phyloP scores from a whole-genome alignment of 2,329 filamentous ascomycete genomes.

The Botryosphaeria dothidea region DNA sequence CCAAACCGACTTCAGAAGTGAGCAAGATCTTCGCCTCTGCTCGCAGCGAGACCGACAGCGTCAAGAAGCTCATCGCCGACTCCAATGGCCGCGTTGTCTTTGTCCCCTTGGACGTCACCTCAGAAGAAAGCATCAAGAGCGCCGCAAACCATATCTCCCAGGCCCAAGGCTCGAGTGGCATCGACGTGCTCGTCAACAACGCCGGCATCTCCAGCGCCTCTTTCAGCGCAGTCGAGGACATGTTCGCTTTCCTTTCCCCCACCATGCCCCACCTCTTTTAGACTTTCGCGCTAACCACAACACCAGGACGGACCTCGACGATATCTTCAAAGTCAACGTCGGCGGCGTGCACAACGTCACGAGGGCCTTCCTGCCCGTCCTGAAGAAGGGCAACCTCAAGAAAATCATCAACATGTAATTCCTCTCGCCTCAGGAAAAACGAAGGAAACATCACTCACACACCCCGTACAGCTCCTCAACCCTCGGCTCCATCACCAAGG shows the following conservation, averaged over 20 bases:
- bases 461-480: slow-evolving; percentile 39
- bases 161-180: not conserved
- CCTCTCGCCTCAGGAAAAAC: too few species aligned
- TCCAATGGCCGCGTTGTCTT: slow-evolving; percentile 24
- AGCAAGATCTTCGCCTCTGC: slow-evolving; percentile 45
- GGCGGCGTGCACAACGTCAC: slow-evolving; percentile 43
- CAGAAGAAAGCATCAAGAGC: slow-evolving; percentile 36
- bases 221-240: not conserved
- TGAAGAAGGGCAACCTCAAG: slow-evolving; percentile 43
- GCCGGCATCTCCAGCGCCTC: slow-evolving; percentile 4
- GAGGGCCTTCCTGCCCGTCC: slow-evolving; percentile 40
- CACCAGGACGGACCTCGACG: slow-evolving; percentile 26
- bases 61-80: slow-evolving; percentile 37
- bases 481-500: slow-evolving; percentile 43
- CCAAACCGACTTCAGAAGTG: slow-evolving; percentile 27
- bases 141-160: slow-evolving; percentile 36
- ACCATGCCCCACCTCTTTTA: not conserved
- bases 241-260: not conserved
- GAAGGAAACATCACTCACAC: too few species aligned
- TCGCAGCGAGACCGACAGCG: slow-evolving; percentile 34
- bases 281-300: not conserved
- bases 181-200: slow-evolving; percentile 11
- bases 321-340: slow-evolving; percentile 40
- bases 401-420: slow-evolving; percentile 47
- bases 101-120: slow-evolving; percentile 47